Evolutionary conservation across 139 green algal genomes (phyloP), one percentile per base, ranked within the genome.

Genomic region (Deuterostichococcus epilithicus): DNA sequence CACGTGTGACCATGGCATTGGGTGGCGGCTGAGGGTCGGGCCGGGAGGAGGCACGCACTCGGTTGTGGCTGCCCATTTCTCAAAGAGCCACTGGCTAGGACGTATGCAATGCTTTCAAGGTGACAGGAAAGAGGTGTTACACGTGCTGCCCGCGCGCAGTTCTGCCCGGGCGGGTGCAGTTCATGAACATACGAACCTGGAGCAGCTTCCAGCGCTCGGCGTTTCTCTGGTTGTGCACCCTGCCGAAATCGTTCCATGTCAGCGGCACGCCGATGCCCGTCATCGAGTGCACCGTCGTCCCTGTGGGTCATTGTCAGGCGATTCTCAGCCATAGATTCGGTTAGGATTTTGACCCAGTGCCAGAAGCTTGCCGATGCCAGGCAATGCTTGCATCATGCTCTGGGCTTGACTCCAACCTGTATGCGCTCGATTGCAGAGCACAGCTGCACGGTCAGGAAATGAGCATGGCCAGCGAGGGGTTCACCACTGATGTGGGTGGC

Each of bases 401-500:
- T n/a, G n/a, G n/a, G n/a, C n/a, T n/a, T n/a, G n/a, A n/a, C n/a
- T n/a, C n/a, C n/a, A n/a, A n/a, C n/a, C n/a, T n/a, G n/a, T n/a
- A n/a, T n/a, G n/a, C n/a, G n/a, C n/a, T n/a, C n/a, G n/a, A n/a
- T n/a, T n/a, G n/a, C n/a, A n/a, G n/a, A n/a, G n/a, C n/a, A n/a
- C n/a, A n/a, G n/a, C n/a, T n/a, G n/a, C n/a, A n/a, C n/a, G n/a
- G n/a, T n/a, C n/a, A n/a, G n/a, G n/a, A n/a, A n/a, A n/a, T n/a
- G n/a, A n/a, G n/a, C n/a, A 13, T 25, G 52, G 52, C 52, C 3
- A 28, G 5, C 10, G 8, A 20, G 18, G 2, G 5, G 45, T 75
- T 1, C 22, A 90, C 85, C 88, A 3, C 74, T 37, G 71, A 94
- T 89, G 83, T 92, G 87, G 10, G 87, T 92, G 63, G 89, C 89